Evolutionary conservation across 1,284 basidiomycete species (phyloP).

Genomic region (Pyrrhoderma noxium): DNA sequence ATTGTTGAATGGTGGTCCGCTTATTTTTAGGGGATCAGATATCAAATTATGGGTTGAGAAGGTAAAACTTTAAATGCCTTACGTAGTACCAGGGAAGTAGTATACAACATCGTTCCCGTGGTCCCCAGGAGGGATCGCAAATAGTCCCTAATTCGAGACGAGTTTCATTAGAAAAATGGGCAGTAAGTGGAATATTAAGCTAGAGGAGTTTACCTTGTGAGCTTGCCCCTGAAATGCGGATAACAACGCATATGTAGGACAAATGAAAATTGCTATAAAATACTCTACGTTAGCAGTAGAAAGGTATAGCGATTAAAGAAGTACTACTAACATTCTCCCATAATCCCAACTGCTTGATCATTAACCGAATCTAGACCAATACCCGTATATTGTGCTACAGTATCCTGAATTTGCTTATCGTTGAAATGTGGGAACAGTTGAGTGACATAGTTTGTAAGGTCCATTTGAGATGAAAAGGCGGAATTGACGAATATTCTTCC

Average conservation of each 20-base stretch:
- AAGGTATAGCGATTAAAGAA: not conserved
- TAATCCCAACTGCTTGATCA: conserved; percentile 32
- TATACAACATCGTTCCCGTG: conserved; percentile 28
- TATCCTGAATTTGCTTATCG: conserved; percentile 22
- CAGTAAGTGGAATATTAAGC: too few relatives aligned
- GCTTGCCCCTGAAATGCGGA: conserved; percentile 23
- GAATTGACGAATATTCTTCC: conserved; percentile 34
- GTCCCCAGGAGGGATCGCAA: conserved; percentile 27
- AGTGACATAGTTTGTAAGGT: conserved; percentile 28
- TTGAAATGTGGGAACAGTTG: conserved; percentile 34
- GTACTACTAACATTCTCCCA: conserved; percentile 34
- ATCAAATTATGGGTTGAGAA: too few relatives aligned
- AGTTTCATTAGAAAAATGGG: too few relatives aligned
- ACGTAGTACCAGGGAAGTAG: conserved; percentile 25
- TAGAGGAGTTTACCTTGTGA: too few relatives aligned
- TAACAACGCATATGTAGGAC: conserved; percentile 29
- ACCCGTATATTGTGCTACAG: conserved; percentile 27
- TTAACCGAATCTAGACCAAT: conserved; percentile 19
- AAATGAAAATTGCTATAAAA: conserved; percentile 29
- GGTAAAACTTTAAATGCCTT: not conserved
- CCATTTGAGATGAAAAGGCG: conserved; percentile 24
- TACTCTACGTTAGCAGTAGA: not conserved
- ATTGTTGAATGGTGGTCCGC: conserved; percentile 29
- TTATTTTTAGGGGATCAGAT: not conserved
- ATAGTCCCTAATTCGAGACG: conserved; percentile 22